A percentile compares a stretch with the other conserved stretches of the same genome.
Conservation (phyloP, 768 basidiomycete species). For the Lactifluus rugatus region DNA sequence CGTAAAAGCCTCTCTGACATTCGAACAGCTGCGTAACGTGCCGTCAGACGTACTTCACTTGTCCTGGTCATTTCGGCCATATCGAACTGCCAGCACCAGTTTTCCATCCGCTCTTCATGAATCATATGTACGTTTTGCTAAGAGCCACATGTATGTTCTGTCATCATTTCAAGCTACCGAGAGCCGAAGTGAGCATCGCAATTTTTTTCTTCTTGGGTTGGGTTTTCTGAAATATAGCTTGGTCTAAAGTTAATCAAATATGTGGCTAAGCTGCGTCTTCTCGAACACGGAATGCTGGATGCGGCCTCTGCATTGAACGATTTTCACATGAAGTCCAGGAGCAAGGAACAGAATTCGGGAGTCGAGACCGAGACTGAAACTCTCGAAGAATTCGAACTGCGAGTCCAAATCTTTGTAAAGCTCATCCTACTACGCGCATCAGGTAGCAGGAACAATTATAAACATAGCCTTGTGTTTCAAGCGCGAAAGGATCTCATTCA, state of each 20-base stretch:
- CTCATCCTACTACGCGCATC: constrained; percentile 37
- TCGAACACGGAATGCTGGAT: constrained; percentile 83
- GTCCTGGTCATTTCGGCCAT: constrained; percentile 97
- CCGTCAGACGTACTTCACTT: constrained; percentile 83
- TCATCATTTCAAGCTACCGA: constrained; percentile 77
- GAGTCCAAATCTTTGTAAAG: constrained; percentile 58
- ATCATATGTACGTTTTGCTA: constrained; percentile 77
- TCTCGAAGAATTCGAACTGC: constrained; percentile 48
- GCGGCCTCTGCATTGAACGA: constrained; percentile 72
- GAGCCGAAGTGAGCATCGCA: constrained; percentile 47
- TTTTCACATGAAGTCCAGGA: constrained; percentile 37
- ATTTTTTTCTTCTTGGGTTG: constrained; percentile 12
- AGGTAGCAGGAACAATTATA: constrained; percentile 71
- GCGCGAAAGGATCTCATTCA: constrained; percentile 71
- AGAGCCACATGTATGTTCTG: constrained; percentile 90
- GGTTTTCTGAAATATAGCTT: not conserved
- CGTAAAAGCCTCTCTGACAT: constrained; percentile 10
- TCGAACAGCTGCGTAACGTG: constrained; percentile 81
- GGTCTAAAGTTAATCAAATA: constrained; percentile 63
- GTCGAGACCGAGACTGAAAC: constrained; percentile 36
- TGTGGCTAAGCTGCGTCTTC: constrained; percentile 72
- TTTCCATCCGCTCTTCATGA: constrained; percentile 94
- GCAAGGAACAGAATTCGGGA: constrained; percentile 28
- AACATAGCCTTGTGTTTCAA: constrained; percentile 81
- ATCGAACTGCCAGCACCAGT: constrained; percentile 93